Evolutionary conservation across 768 basidiomycete species (phyloP).

Genomic region (Lentinus brumalis): DNA sequence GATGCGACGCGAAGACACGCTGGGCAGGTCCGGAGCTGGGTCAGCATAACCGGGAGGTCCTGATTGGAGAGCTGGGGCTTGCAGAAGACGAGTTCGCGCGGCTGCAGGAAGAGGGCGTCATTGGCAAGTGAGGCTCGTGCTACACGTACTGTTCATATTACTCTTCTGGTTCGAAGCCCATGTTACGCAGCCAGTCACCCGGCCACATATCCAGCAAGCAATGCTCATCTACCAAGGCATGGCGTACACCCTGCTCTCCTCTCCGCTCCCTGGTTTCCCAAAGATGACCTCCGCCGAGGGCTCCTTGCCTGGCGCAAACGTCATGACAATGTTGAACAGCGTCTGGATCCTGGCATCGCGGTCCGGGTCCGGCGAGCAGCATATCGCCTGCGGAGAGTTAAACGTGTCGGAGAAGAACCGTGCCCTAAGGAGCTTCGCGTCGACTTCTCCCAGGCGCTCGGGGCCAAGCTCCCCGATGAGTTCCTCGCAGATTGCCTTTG

Average conservation of each 20-base stretch:
- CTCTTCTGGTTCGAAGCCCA: neutral
- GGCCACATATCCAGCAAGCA: neutral
- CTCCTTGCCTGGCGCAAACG: constrained; percentile 24
- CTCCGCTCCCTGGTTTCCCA: constrained; percentile 28
- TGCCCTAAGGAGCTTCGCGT: constrained; percentile 27
- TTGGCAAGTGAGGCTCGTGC: constrained; percentile 21
- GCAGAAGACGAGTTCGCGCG: constrained; percentile 25
- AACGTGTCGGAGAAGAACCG: constrained; percentile 35
- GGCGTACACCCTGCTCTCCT: constrained; percentile 22
- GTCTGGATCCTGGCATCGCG: constrained; percentile 30
- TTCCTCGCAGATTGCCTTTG: constrained; percentile 26
- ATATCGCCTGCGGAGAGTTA: constrained; percentile 36
- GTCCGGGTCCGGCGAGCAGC: constrained; percentile 27
- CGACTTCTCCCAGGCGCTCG: constrained; percentile 17
- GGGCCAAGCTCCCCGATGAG: constrained; percentile 18
- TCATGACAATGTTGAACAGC: constrained; percentile 40
- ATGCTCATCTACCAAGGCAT: constrained; percentile 18
- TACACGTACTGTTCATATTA: neutral
- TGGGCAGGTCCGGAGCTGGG: constrained; percentile 78
- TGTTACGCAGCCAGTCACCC: neutral
- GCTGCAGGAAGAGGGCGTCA: constrained; percentile 27
- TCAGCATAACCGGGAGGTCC: constrained; percentile 36
- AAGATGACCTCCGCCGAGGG: constrained; percentile 36
- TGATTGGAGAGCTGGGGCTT: constrained; percentile 32
- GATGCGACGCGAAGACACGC: constrained; percentile 54